Conservation (phyloP, 1,284 basidiomycete species). For the Ustilago nuda region DNA sequence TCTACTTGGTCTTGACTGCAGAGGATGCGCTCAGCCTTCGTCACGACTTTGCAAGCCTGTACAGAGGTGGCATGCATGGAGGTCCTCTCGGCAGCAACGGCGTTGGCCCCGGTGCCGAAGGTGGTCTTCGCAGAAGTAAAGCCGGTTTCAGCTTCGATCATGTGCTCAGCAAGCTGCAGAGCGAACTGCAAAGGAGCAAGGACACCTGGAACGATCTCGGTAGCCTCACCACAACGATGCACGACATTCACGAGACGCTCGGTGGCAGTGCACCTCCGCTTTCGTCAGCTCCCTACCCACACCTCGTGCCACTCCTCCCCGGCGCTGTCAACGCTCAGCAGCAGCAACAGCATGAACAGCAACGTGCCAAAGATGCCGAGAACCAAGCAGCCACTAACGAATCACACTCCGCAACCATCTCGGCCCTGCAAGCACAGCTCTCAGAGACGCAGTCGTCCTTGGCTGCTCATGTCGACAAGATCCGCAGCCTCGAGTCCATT, state of each 20-base stretch:
- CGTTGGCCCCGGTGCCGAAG: constrained; percentile 66
- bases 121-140: constrained; percentile 62
- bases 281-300: constrained; percentile 63
- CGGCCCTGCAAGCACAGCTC: constrained; percentile 82
- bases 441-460: constrained; percentile 86
- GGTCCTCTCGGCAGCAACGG: constrained; percentile 60
- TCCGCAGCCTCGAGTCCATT: constrained; percentile 82
- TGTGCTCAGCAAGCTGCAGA: constrained; percentile 81
- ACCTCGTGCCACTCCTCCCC: constrained; percentile 59
- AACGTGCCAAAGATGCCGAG: constrained; percentile 34
- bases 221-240: constrained; percentile 83
- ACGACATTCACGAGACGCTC: constrained; percentile 90
- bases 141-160: constrained; percentile 78
- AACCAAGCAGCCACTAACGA: constrained; percentile 38
- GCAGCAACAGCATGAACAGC: constrained; percentile 36
- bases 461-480: constrained; percentile 83
- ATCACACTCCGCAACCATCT: constrained; percentile 55
- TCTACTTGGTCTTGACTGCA: constrained; percentile 85
- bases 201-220: constrained; percentile 92
- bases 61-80: constrained; percentile 64
- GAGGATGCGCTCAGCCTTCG: constrained; percentile 76
- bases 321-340: constrained; percentile 26
- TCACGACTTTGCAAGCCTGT: constrained; percentile 66
- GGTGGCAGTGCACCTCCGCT: constrained; percentile 75
- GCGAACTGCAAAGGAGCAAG: constrained; percentile 90